phyloP scores from a whole-genome alignment of 306 rosid genomes.

The Quercus parvula region DNA sequence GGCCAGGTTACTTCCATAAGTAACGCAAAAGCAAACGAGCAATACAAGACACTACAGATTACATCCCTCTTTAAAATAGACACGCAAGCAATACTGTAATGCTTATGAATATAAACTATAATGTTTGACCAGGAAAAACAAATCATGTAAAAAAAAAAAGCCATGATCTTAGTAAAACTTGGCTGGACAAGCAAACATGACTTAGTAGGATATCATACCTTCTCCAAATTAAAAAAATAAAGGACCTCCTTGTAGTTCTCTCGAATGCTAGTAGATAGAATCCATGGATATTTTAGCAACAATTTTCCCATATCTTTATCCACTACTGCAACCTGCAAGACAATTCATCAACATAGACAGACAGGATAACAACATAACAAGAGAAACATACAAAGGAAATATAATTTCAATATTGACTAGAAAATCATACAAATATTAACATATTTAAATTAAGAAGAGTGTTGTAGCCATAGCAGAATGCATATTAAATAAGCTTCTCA shows the following conservation, averaged over 20 bases:
- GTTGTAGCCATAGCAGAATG: not conserved
- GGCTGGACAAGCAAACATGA: slow-evolving; percentile 11
- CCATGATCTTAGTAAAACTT: not conserved
- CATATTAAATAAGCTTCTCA: not conserved
- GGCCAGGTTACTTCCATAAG: not conserved
- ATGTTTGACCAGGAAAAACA: not conserved
- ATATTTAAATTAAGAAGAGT: not conserved
- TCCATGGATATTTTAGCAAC: slow-evolving; percentile 77
- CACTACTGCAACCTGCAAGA: slow-evolving; percentile 51
- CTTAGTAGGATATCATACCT: slow-evolving; percentile 42
- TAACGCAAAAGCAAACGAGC: not conserved
- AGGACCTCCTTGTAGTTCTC: slow-evolving; percentile 52
- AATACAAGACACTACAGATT: not conserved
- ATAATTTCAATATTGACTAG: not conserved
- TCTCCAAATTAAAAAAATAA: slow-evolving; percentile 45
- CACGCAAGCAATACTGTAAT: not conserved
- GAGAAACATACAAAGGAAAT: not conserved
- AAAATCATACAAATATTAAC: not conserved
- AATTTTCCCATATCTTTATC: slow-evolving; percentile 47
- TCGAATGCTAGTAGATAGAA: slow-evolving; percentile 64
- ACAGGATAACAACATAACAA: not conserved
- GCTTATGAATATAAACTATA: not conserved
- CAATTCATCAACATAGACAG: slow-evolving; percentile 15
- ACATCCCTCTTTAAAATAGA: not conserved
- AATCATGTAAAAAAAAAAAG: not conserved